Base-by-base conservation (phyloP, 1,284 basidiomycete genomes). In the Tilletia indica region DNA sequence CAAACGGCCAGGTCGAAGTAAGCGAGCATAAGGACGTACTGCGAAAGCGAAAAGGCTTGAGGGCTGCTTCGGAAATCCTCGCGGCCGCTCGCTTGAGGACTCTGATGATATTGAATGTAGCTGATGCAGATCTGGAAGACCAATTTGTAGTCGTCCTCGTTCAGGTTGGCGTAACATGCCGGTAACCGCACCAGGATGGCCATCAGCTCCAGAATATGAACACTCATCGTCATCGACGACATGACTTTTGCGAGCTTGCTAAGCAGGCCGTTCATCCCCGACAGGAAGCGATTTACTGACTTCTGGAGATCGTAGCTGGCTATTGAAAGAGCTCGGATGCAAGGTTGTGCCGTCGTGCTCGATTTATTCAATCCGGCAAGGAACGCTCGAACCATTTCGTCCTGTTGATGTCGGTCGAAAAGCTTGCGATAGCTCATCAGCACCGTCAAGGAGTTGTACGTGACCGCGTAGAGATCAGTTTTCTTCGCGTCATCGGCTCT, bases 121-220 rank as follows among this genome's bases (percentile, higher is more conserved):
- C 95, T 92, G 73, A 98, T 86, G 8, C 95, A 94, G 34, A 99
- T 93, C 11, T 92, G 93, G 80, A 99, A 98, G 0, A 99, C 92
- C 86, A 93, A 91, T 83, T 92, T 93, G 86, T 92, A 99, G 83
- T 99, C 93, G 66, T 88, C 89, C 77, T 96, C 93, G 6, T 93
- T 96, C 77, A 99, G 93, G 85, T 98, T 99, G 73, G 91, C 90
- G 84, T 95, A 93, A 16, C 97, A 87, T 1, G 88, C 85, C 0
- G 89, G 90, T 69, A 90, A 88, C 8, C 94, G 93, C 4, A 93
- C 94, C 67, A 97, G 89, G 73, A 96, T 91, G 66, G 90, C 89
- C 42, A 99, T 89, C 83, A 99, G 93, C 78, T 93, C 93, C 75
- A 99, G 89, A 82, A 99, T 97, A 83, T 99, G 95, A 11, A 97